Percentiles rank a stretch among this genome's conserved stretches.
Conservation (phyloP, 164 flowering plant species). For the Chimonanthus praecox region DNA sequence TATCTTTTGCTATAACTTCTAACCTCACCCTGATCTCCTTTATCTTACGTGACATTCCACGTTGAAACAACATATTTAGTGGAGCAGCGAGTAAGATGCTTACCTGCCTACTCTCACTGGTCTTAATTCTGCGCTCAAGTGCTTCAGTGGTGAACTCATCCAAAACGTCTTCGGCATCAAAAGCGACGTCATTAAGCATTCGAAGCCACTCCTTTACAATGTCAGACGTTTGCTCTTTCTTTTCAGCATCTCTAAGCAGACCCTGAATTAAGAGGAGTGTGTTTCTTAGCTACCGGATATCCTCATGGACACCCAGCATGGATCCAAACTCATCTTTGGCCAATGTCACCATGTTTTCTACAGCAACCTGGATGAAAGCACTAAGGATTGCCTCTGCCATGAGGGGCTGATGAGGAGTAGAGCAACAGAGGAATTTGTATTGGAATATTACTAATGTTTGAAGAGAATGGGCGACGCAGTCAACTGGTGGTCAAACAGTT, state of each 20-base stretch:
- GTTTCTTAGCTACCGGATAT: not conserved
- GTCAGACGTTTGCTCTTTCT: not conserved
- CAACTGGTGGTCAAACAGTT: too few relatives aligned
- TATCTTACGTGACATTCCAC: not conserved
- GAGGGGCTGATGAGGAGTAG: not conserved
- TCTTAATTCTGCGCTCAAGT: not conserved
- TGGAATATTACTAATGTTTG: too few relatives aligned
- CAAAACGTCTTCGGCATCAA: constrained; percentile 8
- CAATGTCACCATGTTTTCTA: not conserved
- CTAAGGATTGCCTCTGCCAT: constrained; percentile 1
- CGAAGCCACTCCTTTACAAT: not conserved
- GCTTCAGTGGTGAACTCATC: constrained; percentile 1
- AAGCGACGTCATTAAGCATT: constrained; percentile 5
- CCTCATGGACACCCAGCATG: not conserved
- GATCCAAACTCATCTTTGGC: not conserved
- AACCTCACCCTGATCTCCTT: not conserved
- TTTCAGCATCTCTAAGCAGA: constrained; percentile 6
- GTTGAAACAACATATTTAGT: not conserved
- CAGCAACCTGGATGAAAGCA: not conserved
- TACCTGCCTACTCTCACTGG: not conserved
- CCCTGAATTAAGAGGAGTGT: constrained; percentile 2
- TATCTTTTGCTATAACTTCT: constrained; percentile 4
- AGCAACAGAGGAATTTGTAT: too few relatives aligned
- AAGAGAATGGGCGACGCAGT: too few relatives aligned
- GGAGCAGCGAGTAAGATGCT: not conserved